A percentile compares a stretch with the other conserved stretches of the same genome.
Evolutionary conservation across 75 land plant species (phyloP).

Genomic region (Pseudotsuga menziesii): DNA sequence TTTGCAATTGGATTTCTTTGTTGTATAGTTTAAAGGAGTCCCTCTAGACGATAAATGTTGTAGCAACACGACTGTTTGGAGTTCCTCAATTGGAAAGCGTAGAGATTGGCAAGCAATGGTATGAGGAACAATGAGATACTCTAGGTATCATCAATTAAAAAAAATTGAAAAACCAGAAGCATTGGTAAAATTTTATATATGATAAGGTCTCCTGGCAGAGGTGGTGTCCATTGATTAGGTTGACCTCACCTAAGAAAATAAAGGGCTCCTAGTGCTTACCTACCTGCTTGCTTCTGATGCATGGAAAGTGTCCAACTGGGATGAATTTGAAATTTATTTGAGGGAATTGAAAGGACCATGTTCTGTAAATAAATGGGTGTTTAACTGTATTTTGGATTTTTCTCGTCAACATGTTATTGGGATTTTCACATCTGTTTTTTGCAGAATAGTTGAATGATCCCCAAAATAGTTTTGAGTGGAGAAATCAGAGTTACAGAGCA

Average conservation of each 20-base stretch:
- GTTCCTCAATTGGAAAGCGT: no score
- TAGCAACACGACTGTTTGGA: no score
- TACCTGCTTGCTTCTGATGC: background rate
- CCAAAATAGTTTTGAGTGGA: background rate
- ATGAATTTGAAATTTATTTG: background rate
- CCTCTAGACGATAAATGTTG: no score
- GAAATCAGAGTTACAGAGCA: background rate
- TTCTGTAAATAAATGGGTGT: background rate
- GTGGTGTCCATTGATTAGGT: no score
- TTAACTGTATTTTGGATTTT: background rate
- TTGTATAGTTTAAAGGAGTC: no score
- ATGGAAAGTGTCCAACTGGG: background rate
- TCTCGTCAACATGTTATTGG: background rate
- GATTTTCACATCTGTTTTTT: background rate
- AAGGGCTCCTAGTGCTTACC: background rate
- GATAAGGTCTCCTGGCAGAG: no score
- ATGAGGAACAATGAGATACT: no score
- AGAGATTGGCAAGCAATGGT: no score
- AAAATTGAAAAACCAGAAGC: no score
- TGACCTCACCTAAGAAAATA: background rate
- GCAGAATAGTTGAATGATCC: background rate
- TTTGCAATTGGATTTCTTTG: no score
- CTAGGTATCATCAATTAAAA: no score
- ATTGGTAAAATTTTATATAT: no score
- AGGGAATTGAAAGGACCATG: background rate